Evolutionary conservation across 352 stramenopile genomes (phyloP).

Genomic region (Pythium plurisporium): DNA sequence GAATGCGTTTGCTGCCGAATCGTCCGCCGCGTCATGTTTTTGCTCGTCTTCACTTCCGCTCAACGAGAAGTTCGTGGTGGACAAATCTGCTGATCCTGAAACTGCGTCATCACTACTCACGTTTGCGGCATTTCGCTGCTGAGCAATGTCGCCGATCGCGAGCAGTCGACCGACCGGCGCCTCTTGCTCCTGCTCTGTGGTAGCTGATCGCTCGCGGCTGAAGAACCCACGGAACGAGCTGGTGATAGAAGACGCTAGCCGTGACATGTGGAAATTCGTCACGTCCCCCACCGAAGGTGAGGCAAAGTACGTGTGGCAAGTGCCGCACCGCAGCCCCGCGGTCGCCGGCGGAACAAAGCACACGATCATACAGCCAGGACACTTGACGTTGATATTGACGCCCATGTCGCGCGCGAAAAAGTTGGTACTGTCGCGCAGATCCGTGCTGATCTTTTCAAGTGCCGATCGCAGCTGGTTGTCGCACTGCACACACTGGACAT

Average conservation of each 20-base stretch:
- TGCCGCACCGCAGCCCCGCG: slow-evolving; percentile 69
- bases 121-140: slow-evolving; percentile 22
- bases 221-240: slow-evolving; percentile 78
- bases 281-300: slow-evolving; percentile 71
- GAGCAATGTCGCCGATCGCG: slow-evolving; percentile 49
- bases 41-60: neutral
- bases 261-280: slow-evolving; percentile 83
- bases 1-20: neutral
- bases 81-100: neutral
- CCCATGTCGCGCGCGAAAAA: slow-evolving; percentile 76
- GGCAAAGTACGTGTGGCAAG: slow-evolving; percentile 81
- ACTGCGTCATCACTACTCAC: neutral
- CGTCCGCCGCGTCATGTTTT: slow-evolving; percentile 8
- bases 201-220: slow-evolving; percentile 24
- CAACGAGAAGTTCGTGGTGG: too few relatives aligned
- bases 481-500: slow-evolving; percentile 65
- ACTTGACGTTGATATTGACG: slow-evolving; percentile 83
- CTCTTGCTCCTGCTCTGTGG: slow-evolving; percentile 35
- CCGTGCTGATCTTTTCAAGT: slow-evolving; percentile 66
- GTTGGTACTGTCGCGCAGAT: slow-evolving; percentile 77
- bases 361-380: slow-evolving; percentile 64
- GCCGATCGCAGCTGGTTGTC: slow-evolving; percentile 71
- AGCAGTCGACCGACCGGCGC: slow-evolving; percentile 56
- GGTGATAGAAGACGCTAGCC: slow-evolving; percentile 69
- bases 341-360: slow-evolving; percentile 75